Conservation (phyloP, 345 rosid genomes). For the Eutrema heterophyllum region DNA sequence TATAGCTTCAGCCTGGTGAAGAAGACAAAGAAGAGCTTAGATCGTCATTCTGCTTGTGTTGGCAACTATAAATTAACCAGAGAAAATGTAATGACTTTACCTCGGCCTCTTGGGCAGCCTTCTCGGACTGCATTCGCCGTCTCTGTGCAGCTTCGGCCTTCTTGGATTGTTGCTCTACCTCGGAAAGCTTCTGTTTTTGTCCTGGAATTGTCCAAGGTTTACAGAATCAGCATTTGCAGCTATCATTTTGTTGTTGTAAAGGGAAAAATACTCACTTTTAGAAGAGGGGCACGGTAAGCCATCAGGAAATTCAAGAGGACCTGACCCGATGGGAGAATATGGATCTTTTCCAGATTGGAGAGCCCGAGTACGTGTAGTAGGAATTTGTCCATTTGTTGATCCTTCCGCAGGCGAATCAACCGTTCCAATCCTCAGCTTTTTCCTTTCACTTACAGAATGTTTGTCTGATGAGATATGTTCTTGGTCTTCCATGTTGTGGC, state of each 20-base stretch:
- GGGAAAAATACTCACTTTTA: constrained; percentile 46
- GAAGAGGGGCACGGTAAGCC: constrained; percentile 60
- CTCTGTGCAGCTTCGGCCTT: constrained; percentile 71
- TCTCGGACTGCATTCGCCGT: constrained; percentile 65
- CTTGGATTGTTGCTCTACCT: constrained; percentile 68
- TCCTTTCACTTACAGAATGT: constrained; percentile 29
- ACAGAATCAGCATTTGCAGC: background rate
- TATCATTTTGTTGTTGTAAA: background rate
- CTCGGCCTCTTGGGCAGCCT: constrained; percentile 78
- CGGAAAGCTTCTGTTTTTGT: constrained; percentile 67
- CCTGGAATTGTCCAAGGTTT: constrained; percentile 30
- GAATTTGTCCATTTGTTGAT: constrained; percentile 38
- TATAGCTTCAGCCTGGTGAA: constrained; percentile 71
- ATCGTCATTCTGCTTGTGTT: background rate
- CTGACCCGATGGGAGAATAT: constrained; percentile 29
- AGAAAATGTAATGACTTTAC: constrained; percentile 20
- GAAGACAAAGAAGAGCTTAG: background rate
- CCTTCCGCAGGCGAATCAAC: constrained; percentile 32
- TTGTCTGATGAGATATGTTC: constrained; percentile 37
- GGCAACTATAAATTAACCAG: background rate
- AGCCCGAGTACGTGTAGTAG: constrained; percentile 53
- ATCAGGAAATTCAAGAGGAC: constrained; percentile 57
- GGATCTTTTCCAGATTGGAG: constrained; percentile 53
- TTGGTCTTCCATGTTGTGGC: constrained; percentile 35
- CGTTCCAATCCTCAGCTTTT: constrained; percentile 39